Conservation (phyloP, 208 protist species). For the Leishmania amazonensis region DNA sequence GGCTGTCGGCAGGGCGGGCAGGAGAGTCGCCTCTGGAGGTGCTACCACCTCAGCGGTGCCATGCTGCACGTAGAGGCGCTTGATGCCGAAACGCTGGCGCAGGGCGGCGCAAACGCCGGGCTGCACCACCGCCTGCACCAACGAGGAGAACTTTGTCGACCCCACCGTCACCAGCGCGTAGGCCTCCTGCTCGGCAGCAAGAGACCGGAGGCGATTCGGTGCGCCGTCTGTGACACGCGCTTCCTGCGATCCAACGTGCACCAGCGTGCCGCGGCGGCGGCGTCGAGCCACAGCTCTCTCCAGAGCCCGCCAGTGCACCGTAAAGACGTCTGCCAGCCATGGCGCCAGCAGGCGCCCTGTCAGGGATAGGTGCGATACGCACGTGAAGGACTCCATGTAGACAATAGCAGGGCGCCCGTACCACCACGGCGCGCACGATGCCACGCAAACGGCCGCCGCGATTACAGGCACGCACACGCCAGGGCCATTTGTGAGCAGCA, state of each 20-base stretch:
- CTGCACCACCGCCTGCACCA: constrained; percentile 58
- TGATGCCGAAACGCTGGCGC: constrained; percentile 44
- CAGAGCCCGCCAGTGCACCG: constrained; percentile 79
- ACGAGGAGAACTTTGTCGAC: constrained; percentile 77
- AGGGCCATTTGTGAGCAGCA: constrained; percentile 91
- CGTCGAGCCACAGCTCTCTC: constrained; percentile 28
- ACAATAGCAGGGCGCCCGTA: constrained; percentile 60
- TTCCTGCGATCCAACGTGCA: constrained; percentile 42
- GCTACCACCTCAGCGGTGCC: constrained; percentile 40
- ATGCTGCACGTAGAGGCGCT: constrained; percentile 74
- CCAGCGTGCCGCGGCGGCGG: constrained; percentile 33
- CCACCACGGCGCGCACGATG: constrained; percentile 40
- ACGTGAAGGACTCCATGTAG: constrained; percentile 93
- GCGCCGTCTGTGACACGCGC: not conserved
- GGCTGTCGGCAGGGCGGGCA: not conserved
- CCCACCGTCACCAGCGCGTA: constrained; percentile 91
- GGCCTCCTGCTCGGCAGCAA: not conserved
- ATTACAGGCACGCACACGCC: constrained; percentile 92
- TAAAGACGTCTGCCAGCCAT: constrained; percentile 73
- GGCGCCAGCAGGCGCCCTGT: constrained; percentile 73
- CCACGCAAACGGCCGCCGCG: constrained; percentile 50
- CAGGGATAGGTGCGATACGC: constrained; percentile 79
- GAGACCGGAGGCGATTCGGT: not conserved
- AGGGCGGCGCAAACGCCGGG: constrained; percentile 45
- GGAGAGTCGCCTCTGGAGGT: not conserved